Evolutionary conservation across 1,284 basidiomycete genomes (phyloP).

Genomic region (Heterobasidion irregulare): DNA sequence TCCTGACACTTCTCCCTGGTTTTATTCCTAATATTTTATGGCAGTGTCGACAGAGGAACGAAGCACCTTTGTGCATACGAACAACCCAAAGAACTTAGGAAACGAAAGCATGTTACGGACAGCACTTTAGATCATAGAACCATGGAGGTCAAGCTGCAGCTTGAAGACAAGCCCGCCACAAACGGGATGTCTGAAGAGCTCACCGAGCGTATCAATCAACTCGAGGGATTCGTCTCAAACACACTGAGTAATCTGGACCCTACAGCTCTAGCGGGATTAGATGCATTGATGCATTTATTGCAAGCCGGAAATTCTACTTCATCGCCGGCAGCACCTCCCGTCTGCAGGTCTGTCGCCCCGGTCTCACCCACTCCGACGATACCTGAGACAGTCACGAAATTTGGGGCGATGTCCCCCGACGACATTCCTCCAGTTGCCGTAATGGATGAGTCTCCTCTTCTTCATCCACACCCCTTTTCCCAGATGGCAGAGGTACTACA

Average conservation of each 20-base stretch:
- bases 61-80: not conserved
- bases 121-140: not conserved
- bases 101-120: not conserved
- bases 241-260: conserved; percentile 7
- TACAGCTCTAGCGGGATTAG: conserved; percentile 11
- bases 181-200: not conserved
- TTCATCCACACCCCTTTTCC: not conserved
- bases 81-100: not conserved
- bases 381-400: not conserved
- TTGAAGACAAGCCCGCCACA: not conserved
- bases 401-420: conserved; percentile 7
- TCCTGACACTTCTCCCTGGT: not conserved
- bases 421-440: conserved; percentile 3
- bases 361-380: not conserved
- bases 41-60: not conserved
- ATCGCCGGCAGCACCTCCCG: not conserved
- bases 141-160: not conserved
- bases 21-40: not conserved
- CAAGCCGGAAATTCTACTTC: conserved; percentile 2
- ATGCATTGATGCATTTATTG: conserved; percentile 12
- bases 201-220: conserved; percentile 2
- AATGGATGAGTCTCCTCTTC: not conserved
- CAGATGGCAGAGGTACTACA: not conserved
- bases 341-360: not conserved
- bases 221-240: conserved; percentile 7